phyloP scores from a whole-genome alignment of 139 green algal species.

The Micractinium sp. region DNA sequence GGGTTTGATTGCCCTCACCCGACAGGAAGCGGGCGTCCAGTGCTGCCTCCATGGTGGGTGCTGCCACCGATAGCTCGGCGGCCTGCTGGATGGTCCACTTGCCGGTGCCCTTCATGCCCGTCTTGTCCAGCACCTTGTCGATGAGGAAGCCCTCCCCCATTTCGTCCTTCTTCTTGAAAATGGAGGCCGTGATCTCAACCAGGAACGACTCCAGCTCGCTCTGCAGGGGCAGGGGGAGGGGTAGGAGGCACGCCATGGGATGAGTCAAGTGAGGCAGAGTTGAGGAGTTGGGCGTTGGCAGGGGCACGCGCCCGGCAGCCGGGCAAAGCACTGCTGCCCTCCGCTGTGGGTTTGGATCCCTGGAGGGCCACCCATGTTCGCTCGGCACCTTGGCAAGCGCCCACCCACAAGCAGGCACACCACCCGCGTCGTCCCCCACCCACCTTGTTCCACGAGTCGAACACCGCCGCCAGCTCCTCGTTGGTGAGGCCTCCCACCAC shows the following conservation, averaged over 20 bases:
- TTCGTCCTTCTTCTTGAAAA: constrained; percentile 89
- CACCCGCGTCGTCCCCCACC: no score
- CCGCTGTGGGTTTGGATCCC: no score
- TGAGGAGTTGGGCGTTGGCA: no score
- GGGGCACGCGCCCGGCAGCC: no score
- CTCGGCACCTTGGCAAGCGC: no score
- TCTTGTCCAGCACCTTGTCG: constrained; percentile 99
- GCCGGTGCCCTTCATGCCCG: constrained; percentile 92
- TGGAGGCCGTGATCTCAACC: constrained; percentile 95
- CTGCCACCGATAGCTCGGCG: constrained; percentile 92
- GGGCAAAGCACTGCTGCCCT: no score
- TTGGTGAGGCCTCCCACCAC: constrained; percentile 95
- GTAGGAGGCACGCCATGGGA: not conserved
- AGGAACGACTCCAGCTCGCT: constrained; percentile 90
- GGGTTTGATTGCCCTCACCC: no score
- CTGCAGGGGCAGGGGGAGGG: constrained; percentile 12
- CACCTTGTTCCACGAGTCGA: constrained; percentile 94
- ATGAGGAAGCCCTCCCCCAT: constrained; percentile 78
- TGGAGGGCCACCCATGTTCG: no score
- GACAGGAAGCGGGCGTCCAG: constrained; percentile 92
- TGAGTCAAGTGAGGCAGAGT: not conserved
- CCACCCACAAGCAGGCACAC: no score
- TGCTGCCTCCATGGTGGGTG: constrained; percentile 94
- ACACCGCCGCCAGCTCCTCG: constrained; percentile 88
- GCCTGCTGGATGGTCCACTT: constrained; percentile 99